Percentiles rank a stretch among this genome's conserved stretches.
phyloP scores from a whole-genome alignment of 78 protist genomes.

The Dictyostelium purpureum region DNA sequence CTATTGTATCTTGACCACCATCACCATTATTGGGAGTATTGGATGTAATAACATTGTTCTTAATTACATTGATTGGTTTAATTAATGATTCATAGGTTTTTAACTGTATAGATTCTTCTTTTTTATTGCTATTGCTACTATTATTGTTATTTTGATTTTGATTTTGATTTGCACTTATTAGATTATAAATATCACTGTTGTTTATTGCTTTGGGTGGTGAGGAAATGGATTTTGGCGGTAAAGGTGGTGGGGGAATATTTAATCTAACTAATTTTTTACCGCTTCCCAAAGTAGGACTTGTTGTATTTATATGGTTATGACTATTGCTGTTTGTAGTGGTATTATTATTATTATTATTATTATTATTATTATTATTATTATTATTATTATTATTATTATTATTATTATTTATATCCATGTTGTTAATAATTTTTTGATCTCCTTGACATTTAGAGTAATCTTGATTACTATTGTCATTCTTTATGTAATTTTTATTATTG shows the following conservation, averaged over 20 bases:
- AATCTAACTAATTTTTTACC: background rate
- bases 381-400: background rate
- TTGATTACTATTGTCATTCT: conserved; percentile 4
- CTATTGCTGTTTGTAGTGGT: background rate
- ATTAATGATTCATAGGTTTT: too few species aligned
- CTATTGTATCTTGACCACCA: background rate
- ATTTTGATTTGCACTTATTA: too few species aligned
- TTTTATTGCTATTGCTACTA: too few species aligned
- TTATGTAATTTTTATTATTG: too few species aligned
- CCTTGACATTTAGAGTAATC: background rate
- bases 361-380: background rate
- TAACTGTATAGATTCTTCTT: too few species aligned
- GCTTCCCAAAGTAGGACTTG: background rate
- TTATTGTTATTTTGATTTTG: too few species aligned
- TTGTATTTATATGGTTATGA: background rate
- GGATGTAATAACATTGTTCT: background rate
- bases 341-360: background rate
- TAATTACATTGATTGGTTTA: too few species aligned
- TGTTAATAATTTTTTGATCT: background rate
- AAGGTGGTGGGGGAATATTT: background rate
- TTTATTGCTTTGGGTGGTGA: too few species aligned
- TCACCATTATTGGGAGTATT: background rate
- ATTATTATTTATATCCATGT: background rate
- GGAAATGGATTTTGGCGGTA: too few species aligned
- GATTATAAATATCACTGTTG: too few species aligned